Percentiles rank a stretch among this genome's conserved stretches.
Evolutionary conservation across 495 filamentous ascomycete genomes (phyloP).

Genomic region (Lasiosphaeria miniovina): DNA sequence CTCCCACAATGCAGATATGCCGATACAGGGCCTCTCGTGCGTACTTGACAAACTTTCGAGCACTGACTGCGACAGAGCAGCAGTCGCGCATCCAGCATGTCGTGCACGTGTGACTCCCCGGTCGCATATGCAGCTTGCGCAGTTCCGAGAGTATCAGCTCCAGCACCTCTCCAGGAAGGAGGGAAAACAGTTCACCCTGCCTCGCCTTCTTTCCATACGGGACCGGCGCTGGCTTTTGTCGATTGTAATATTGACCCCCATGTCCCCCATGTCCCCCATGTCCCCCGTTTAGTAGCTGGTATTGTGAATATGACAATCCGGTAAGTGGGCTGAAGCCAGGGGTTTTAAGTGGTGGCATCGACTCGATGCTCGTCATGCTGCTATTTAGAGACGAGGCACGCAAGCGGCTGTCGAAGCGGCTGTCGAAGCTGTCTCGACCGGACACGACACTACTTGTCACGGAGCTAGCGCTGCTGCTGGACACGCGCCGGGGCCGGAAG

Average conservation of each 20-base stretch:
- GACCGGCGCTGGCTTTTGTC: constrained; percentile 37
- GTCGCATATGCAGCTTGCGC: constrained; percentile 43
- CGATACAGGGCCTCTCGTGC: constrained; percentile 67
- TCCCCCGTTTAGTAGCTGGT: constrained; percentile 11
- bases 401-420: constrained; percentile 24
- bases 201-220: constrained; percentile 34
- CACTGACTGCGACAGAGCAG: constrained; percentile 62
- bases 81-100: constrained; percentile 79
- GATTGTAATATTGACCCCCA: constrained; percentile 21
- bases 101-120: constrained; percentile 53
- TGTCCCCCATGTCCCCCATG: not conserved
- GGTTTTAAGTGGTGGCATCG: constrained; percentile 21
- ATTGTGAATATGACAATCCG: constrained; percentile 11
- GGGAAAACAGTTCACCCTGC: constrained; percentile 50
- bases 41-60: constrained; percentile 64
- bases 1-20: constrained; percentile 65
- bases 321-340: constrained; percentile 4
- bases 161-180: constrained; percentile 57
- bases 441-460: constrained; percentile 24
- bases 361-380: constrained; percentile 44
- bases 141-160: constrained; percentile 50
- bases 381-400: constrained; percentile 27
- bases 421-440: constrained; percentile 26
- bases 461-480: constrained; percentile 26
- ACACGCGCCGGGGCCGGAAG: constrained; percentile 21